Conservation (phyloP, 1,284 basidiomycete species). For the Gomphus bonarii region DNA sequence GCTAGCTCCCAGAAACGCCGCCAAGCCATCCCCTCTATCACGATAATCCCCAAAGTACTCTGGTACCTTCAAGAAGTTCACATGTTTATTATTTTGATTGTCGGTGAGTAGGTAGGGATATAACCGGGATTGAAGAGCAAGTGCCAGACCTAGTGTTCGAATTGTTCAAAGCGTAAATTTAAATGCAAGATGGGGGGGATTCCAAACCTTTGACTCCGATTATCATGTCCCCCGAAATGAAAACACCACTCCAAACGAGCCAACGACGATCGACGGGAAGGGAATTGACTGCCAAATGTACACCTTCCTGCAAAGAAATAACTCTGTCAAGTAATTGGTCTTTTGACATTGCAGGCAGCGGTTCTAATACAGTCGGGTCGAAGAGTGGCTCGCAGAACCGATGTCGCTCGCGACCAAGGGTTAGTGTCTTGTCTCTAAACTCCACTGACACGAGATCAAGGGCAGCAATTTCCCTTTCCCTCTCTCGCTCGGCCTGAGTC, state of each 20-base stretch:
- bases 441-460: constrained; percentile 70
- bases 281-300: constrained; percentile 47
- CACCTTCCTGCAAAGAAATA: constrained; percentile 50
- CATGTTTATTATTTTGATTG: constrained; percentile 59
- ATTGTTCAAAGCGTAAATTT: neutral
- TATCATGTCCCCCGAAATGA: constrained; percentile 76
- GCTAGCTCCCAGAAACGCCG: constrained; percentile 80
- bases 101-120: constrained; percentile 62
- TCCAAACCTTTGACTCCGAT: constrained; percentile 65
- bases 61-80: constrained; percentile 66
- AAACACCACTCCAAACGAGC: constrained; percentile 71
- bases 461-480: constrained; percentile 71
- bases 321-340: constrained; percentile 16
- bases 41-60: constrained; percentile 91
- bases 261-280: constrained; percentile 57
- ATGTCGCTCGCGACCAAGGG: constrained; percentile 81
- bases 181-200: neutral
- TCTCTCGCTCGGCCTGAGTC: constrained; percentile 68
- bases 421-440: constrained; percentile 62
- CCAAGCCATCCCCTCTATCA: constrained; percentile 72
- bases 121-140: constrained; percentile 69
- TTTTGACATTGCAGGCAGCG: constrained; percentile 18
- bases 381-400: constrained; percentile 87
- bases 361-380: constrained; percentile 48
- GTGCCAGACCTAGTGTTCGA: constrained; percentile 43